phyloP scores from a whole-genome alignment of 768 basidiomycete species.

The Serendipita indica region DNA sequence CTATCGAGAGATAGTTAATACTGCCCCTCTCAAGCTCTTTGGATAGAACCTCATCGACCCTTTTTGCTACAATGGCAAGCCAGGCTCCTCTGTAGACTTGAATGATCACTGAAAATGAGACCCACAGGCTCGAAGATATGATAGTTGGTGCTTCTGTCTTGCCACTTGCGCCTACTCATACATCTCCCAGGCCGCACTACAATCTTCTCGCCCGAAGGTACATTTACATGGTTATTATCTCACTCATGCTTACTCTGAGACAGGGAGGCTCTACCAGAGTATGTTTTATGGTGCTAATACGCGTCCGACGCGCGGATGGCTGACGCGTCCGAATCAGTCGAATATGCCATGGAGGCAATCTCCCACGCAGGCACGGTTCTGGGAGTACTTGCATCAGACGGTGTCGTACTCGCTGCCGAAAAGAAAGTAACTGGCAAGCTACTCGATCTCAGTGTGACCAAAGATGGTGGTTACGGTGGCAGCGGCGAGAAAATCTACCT shows the following conservation, averaged over 20 bases:
- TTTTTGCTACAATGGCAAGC: neutral
- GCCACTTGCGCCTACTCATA: slow-evolving; percentile 13
- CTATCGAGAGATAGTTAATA: no score
- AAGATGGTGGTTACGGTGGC: slow-evolving; percentile 83
- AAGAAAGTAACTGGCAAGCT: slow-evolving; percentile 98
- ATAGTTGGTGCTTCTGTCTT: slow-evolving; percentile 47
- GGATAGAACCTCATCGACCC: no score
- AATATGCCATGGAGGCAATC: slow-evolving; percentile 99
- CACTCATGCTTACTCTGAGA: slow-evolving; percentile 12
- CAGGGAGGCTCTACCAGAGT: slow-evolving; percentile 96
- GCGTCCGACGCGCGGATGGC: neutral
- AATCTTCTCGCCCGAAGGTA: slow-evolving; percentile 95
- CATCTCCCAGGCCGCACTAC: slow-evolving; percentile 68
- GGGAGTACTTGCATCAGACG: slow-evolving; percentile 81
- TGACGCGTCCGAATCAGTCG: slow-evolving; percentile 39
- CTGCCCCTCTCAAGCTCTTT: no score
- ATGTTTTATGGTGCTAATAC: slow-evolving; percentile 21
- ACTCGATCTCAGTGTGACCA: slow-evolving; percentile 73
- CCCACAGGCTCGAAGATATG: slow-evolving; percentile 77
- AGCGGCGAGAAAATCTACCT: slow-evolving; percentile 98
- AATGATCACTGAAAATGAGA: no score
- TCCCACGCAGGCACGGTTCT: slow-evolving; percentile 89
- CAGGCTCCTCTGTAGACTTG: neutral
- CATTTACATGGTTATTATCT: slow-evolving; percentile 10
- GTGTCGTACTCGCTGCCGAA: slow-evolving; percentile 85